phyloP scores from a whole-genome alignment of 2,329 filamentous ascomycete species.

The Exophiala sp. region DNA sequence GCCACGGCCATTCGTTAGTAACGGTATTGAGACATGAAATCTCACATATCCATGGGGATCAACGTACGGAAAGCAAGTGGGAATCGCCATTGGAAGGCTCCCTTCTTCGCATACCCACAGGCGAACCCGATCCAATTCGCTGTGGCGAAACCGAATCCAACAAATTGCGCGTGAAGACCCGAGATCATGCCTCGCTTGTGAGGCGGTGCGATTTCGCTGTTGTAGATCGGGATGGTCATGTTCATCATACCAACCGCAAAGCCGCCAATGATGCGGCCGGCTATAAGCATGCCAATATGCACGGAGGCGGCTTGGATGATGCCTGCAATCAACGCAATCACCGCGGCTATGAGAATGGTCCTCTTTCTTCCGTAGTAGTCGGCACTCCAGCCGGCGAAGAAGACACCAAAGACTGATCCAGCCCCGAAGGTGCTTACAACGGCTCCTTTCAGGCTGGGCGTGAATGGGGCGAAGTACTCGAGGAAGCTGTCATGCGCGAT shows the following conservation, averaged over 20 bases:
- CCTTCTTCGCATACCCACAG: slow-evolving; percentile 46
- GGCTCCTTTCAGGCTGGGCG: slow-evolving; percentile 29
- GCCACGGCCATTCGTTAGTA: background rate
- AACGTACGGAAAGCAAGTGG: slow-evolving; percentile 31
- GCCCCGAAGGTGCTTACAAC: slow-evolving; percentile 38
- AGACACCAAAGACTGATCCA: slow-evolving; percentile 29
- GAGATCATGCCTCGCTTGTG: slow-evolving; percentile 9
- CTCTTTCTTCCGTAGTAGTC: slow-evolving; percentile 13
- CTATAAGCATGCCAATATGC: slow-evolving; percentile 12
- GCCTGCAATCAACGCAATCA: background rate
- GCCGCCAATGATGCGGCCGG: slow-evolving; percentile 15
- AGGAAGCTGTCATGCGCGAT: slow-evolving; percentile 32
- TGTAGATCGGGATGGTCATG: slow-evolving; percentile 4
- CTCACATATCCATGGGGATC: no score
- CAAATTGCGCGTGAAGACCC: slow-evolving; percentile 3
- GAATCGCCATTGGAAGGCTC: slow-evolving; percentile 49
- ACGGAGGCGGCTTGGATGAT: slow-evolving; percentile 4
- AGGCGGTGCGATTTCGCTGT: slow-evolving; percentile 16
- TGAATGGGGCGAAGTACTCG: slow-evolving; percentile 28
- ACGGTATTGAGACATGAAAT: no score
- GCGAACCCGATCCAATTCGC: slow-evolving; percentile 36
- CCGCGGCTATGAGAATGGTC: slow-evolving; percentile 7
- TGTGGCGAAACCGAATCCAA: slow-evolving; percentile 7
- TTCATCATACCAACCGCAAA: slow-evolving; percentile 10
- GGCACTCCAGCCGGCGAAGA: slow-evolving; percentile 1